These are phyloP conservation scores for Paramecium sonneborni DNA, from an alignment of 73 alveolate genomes.

Conservation along the genomic window DNA sequence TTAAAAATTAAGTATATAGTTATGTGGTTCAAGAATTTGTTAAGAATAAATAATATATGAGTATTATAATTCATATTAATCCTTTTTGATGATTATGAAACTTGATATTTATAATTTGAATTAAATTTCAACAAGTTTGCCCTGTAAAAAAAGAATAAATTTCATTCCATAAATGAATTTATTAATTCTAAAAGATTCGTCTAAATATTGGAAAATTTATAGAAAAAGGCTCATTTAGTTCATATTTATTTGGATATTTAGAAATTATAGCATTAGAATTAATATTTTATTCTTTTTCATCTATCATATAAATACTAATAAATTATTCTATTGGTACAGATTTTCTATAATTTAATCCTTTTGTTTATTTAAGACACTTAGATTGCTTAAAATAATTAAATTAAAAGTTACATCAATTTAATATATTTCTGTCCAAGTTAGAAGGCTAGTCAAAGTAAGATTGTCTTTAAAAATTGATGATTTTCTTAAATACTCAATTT, in stretches of 20 bases:
- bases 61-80: neutral
- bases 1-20: neutral
- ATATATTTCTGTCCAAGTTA: slow-evolving; percentile 30
- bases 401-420: neutral
- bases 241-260: neutral
- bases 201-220: slow-evolving; percentile 3
- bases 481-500: neutral
- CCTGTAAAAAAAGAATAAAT: neutral
- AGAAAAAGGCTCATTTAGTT: neutral
- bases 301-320: neutral
- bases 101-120: neutral
- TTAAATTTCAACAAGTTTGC: neutral
- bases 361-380: neutral
- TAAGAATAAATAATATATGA: neutral
- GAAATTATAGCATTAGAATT: neutral
- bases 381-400: neutral
- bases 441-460: neutral
- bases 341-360: slow-evolving; percentile 1
- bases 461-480: slow-evolving; percentile 10
- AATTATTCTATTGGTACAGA: neutral
- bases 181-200: neutral
- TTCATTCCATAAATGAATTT: neutral
- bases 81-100: neutral
- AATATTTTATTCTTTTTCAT: neutral
- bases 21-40: neutral